Evolutionary conservation across 2,329 filamentous ascomycete species (phyloP).

Genomic region (Xylaria sp.): DNA sequence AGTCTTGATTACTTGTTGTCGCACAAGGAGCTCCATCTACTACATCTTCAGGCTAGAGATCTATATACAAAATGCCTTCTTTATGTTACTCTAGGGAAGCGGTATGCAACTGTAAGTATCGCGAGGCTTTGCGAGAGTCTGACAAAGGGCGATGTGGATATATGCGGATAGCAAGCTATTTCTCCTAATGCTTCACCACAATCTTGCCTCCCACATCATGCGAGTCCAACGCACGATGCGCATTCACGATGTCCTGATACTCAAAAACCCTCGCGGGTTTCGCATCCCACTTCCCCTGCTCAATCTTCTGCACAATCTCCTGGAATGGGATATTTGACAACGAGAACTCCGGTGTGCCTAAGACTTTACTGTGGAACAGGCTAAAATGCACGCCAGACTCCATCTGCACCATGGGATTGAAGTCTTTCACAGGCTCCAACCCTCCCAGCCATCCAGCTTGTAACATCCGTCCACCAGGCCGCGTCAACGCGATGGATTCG

Average conservation of each 20-base stretch:
- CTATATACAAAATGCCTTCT: too few species aligned
- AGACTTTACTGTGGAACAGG: slow-evolving; percentile 55
- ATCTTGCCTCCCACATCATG: slow-evolving; percentile 51
- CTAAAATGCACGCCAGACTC: slow-evolving; percentile 57
- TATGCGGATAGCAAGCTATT: neutral
- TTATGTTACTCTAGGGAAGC: too few species aligned
- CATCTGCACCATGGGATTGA: slow-evolving; percentile 59
- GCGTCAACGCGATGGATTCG: slow-evolving; percentile 52
- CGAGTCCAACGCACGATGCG: slow-evolving; percentile 50
- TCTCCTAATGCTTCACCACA: slow-evolving; percentile 44
- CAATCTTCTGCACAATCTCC: slow-evolving; percentile 52
- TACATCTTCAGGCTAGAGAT: too few species aligned
- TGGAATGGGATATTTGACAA: slow-evolving; percentile 53
- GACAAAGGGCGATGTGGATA: too few species aligned
- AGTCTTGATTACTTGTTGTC: too few species aligned
- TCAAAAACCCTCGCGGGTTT: slow-evolving; percentile 50
- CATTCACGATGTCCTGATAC: slow-evolving; percentile 49
- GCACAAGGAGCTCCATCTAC: too few species aligned
- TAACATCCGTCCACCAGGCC: slow-evolving; percentile 51
- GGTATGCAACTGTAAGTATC: too few species aligned
- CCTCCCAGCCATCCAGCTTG: slow-evolving; percentile 56
- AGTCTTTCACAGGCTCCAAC: slow-evolving; percentile 51
- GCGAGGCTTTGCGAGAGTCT: too few species aligned
- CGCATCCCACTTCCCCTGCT: slow-evolving; percentile 49
- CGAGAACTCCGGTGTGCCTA: slow-evolving; percentile 52